Percentiles rank a stretch among this genome's conserved stretches.
Conservation (phyloP, 129 eudicot genomes). For the Pulicaria dysenterica region DNA sequence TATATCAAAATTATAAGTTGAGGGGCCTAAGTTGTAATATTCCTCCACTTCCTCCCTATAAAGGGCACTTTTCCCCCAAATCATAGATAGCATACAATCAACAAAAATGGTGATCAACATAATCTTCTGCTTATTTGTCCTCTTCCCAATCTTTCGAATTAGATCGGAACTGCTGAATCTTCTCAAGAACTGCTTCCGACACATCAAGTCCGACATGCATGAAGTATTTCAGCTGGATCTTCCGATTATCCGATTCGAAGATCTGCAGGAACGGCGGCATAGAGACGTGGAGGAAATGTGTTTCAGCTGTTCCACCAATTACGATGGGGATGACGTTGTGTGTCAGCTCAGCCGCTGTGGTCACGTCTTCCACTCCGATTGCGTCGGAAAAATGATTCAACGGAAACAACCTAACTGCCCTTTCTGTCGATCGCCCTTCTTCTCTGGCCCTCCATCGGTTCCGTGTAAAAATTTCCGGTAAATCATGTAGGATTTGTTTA, state of each 20-base stretch:
- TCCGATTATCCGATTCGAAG: constrained; percentile 35
- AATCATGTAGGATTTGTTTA: neutral
- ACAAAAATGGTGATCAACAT: constrained; percentile 30
- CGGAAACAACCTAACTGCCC: constrained; percentile 29
- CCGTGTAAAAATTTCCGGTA: constrained; percentile 21
- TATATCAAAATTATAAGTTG: no score
- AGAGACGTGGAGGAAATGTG: constrained; percentile 35
- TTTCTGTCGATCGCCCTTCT: constrained; percentile 29
- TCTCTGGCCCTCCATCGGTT: constrained; percentile 22
- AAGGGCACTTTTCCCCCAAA: neutral
- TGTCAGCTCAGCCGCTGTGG: constrained; percentile 35
- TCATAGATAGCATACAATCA: neutral
- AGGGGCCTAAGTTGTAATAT: no score
- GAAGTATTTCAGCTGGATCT: constrained; percentile 16
- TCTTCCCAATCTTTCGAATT: constrained; percentile 24
- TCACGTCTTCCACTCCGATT: constrained; percentile 36
- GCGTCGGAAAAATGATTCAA: constrained; percentile 21
- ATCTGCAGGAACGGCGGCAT: constrained; percentile 31
- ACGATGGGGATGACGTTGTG: constrained; percentile 27
- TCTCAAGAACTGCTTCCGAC: neutral
- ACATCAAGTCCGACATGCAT: neutral
- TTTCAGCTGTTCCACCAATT: constrained; percentile 29
- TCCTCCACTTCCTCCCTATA: neutral
- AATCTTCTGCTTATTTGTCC: constrained; percentile 9
- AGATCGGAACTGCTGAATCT: constrained; percentile 15